A percentile compares a stretch with the other conserved stretches of the same genome.
Evolutionary conservation across 2,329 filamentous ascomycete genomes (phyloP).

Genomic region (Hypocrella siamensis): DNA sequence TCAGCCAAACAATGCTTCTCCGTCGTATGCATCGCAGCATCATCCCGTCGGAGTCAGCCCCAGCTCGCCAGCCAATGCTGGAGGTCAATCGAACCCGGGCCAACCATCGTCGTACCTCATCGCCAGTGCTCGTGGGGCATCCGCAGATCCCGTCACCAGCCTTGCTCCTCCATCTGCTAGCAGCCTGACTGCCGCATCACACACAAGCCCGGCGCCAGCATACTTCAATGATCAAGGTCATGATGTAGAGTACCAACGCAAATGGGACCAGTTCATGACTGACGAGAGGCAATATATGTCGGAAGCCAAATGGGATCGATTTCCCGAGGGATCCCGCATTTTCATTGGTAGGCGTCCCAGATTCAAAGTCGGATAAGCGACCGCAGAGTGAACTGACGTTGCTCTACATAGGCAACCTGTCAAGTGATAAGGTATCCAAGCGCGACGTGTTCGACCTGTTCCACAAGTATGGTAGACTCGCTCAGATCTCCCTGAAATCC

Average conservation of each 20-base stretch:
- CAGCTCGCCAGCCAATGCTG: conserved; percentile 12
- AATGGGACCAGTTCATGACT: conserved; percentile 56
- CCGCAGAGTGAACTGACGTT: neutral
- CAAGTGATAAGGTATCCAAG: conserved; percentile 85
- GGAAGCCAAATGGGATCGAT: conserved; percentile 68
- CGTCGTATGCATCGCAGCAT: conserved; percentile 21
- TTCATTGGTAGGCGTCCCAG: conserved; percentile 55
- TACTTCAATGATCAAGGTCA: conserved; percentile 14
- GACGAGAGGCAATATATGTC: conserved; percentile 63
- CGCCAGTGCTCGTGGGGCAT: conserved; percentile 15
- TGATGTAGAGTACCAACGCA: conserved; percentile 39
- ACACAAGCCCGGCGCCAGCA: conserved; percentile 11
- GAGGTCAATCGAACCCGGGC: conserved; percentile 15
- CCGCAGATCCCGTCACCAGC: conserved; percentile 15
- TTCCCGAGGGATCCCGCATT: conserved; percentile 60
- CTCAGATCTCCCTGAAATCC: conserved; percentile 91
- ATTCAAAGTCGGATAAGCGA: neutral
- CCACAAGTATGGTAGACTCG: conserved; percentile 67
- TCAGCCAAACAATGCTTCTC: conserved; percentile 19
- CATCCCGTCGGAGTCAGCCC: conserved; percentile 16
- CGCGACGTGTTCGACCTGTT: conserved; percentile 88
- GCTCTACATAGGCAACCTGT: conserved; percentile 56
- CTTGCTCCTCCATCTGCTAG: conserved; percentile 14
- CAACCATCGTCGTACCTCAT: conserved; percentile 18
- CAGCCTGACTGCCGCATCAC: conserved; percentile 12